Base-by-base conservation (phyloP, 345 rosid species). In the Lepidium aucheri region DNA sequence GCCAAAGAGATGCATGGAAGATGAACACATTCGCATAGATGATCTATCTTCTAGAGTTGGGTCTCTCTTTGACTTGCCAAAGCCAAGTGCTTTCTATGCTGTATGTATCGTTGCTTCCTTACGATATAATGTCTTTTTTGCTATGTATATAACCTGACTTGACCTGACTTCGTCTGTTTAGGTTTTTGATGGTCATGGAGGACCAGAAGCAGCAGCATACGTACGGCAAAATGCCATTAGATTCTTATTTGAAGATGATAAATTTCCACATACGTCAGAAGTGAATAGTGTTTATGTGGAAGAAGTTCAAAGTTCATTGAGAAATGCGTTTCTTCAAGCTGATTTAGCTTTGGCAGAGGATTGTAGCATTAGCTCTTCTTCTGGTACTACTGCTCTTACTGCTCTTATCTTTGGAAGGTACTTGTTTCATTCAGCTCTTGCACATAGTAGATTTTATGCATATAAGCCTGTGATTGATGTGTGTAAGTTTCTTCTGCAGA, bases 121-220 rank as follows among this genome's bases (percentile, higher is more conserved):
- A 3, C 4, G 22, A 13, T 7, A 3, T 11, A 8, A 13, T 43
- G 22, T 5, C 50, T 14, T 36, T 24, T 15, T 9, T 13, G n/a
- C 22, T 8, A 32, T 34, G 41, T 1, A 16, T 22, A 9, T 11
- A 28, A 7, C 22, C 56, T 61, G 68, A 70, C 64, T 39, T 63
- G 26, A 70, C 64, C 30, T 63, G 26, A 32, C 5, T 55, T 71
- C 2, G 11, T 40, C 8, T 41, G n/a, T 61, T 38, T 28, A 67
- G 74, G 77, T 93, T 35, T 93, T 93, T 69, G 98, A 93, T 74
- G 96, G 98, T 26, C 97, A 93, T 72, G 92, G 96, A 54, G 96
- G 97, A 46, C 76, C 89, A 53, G 92, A 88, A 49, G 99, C 99
- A 13, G 96, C 99, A 52, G 67, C 88, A 8, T 88, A 84, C 33